phyloP scores from a whole-genome alignment of 2,329 filamentous ascomycete genomes.

The Canariomyces notabilis region DNA sequence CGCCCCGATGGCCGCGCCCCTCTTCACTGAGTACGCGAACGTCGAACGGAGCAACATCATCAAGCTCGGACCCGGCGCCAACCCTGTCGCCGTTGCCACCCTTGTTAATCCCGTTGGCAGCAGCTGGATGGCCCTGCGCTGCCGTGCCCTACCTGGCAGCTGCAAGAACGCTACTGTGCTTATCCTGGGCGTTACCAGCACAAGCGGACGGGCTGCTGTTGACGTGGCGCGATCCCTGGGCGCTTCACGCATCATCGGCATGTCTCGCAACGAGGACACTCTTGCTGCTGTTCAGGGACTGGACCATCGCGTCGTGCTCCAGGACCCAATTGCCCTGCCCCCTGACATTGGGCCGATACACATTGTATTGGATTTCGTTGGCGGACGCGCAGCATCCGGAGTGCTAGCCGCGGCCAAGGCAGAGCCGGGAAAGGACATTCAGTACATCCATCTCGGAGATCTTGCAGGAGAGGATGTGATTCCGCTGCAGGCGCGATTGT shows the following conservation, averaged over 20 bases:
- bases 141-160: conserved; percentile 6
- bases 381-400: conserved; percentile 4
- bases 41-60: conserved; percentile 6
- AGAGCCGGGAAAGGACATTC: conserved; percentile 8
- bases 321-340: conserved; percentile 5
- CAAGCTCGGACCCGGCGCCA: conserved; percentile 3
- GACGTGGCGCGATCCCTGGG: conserved; percentile 9
- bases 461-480: conserved; percentile 9
- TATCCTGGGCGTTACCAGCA: conserved; percentile 10
- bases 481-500: neutral
- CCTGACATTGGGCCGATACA: conserved; percentile 5
- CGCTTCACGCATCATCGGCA: conserved; percentile 10
- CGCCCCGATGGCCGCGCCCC: neutral
- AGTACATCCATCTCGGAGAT: conserved; percentile 14
- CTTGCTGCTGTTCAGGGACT: conserved; percentile 5
- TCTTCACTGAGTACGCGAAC: conserved; percentile 12
- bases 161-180: conserved; percentile 9
- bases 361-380: conserved; percentile 12
- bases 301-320: conserved; percentile 8
- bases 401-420: conserved; percentile 3
- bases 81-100: conserved; percentile 8
- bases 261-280: conserved; percentile 8
- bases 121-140: conserved; percentile 14
- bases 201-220: conserved; percentile 10
- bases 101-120: conserved; percentile 13